Base-by-base conservation (phyloP, 331 rosid genomes). In the Pyracantha coccinea region DNA sequence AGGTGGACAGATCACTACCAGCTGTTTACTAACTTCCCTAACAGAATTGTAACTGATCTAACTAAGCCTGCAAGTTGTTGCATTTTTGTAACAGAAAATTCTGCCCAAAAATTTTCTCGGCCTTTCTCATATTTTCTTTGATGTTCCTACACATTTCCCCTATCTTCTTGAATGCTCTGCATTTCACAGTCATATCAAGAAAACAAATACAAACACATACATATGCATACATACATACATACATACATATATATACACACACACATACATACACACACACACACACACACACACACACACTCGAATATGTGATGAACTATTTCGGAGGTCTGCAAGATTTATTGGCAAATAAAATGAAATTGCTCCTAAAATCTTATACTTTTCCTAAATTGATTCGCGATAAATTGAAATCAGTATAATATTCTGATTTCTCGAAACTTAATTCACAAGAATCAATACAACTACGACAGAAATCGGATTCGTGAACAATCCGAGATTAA, bases 1-100 rank as follows among this genome's bases (percentile, higher is more conserved):
- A 71, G 63, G 64, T 50, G 45, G 61, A 31, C 44, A 28, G 62
- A 41, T 41, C 33, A 71, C 75, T 32, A 4, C 32, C 66, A 71
- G 66, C 66, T 57, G 29, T 15, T 32, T 53, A 55, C 23, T 52
- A 21, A 52, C 62, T 19, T 19, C 27, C 5, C 41, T 25, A 45
- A 8, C 73, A 25, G 24, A 25, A 41, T 33, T 55, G 52, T 54
- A 71, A 54, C 54, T 8, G 53, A 57, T 32, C 35, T 55, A 44
- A 32, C 52, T 53, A 53, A 23, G 61, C 12, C 17, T 19, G 62
- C 24, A 53, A 16, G 58, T 53, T 12, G 10, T 53, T 53, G 21
- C 23, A 53, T 16, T 53, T 17, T 17, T 19, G 58, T 19, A 53
- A 53, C 58, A 35, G 29, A 35, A 33, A 68, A 8, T 45, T 68